Evolutionary conservation across 2,329 filamentous ascomycete species (phyloP), one percentile per base, ranked within the genome.

Genomic region (Apiospora saccharicola): DNA sequence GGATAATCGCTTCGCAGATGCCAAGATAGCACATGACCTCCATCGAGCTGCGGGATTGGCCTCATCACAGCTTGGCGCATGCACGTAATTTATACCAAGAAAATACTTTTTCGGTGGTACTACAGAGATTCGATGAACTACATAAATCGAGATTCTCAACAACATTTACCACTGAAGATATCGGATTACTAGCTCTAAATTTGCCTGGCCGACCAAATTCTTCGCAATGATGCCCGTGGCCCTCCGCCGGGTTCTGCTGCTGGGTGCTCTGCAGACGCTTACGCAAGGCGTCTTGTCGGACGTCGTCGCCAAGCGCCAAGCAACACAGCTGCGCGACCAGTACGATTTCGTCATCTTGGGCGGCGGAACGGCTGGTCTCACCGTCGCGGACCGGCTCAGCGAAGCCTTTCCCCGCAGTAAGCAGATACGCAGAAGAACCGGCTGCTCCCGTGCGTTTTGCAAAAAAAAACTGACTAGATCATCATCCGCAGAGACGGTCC

Each of bases 281-380:
- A 43, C 67, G 14, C 43, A 47, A 22, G 24, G 13, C 43, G 4
- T 47, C 12, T 41, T 41, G 37, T 24, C 24, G 34, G 43, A 47
- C 3, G 67, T 34, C 6, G 24, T 30, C 43, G 12, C 67, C 46
- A 78, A 75, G 73, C 76, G 77, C 19, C 77, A 79, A 70, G 74
- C 76, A 37, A 73, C 78, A 19, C 70, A 79, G 72, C 76, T 80
- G 43, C 76, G 79, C 5, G 73, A 76, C 43, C 74, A 73, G 37
- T 79, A 79, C 71, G 80, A 81, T 75, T 80, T 80, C 73, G 74
- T 80, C 34, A 73, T 81, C 44, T 77, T 79, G 26, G 80, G 80
- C 43, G 80, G 77, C 34, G 81, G 81, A 37, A 82, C 80, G 1
- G 76, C 79, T 8, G 81, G 81, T 7, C 73, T 82, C 69, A 81